These are phyloP conservation scores for Mallotus nudiflorus DNA, from an alignment of 345 rosid genomes.

Conservation along the genomic window DNA sequence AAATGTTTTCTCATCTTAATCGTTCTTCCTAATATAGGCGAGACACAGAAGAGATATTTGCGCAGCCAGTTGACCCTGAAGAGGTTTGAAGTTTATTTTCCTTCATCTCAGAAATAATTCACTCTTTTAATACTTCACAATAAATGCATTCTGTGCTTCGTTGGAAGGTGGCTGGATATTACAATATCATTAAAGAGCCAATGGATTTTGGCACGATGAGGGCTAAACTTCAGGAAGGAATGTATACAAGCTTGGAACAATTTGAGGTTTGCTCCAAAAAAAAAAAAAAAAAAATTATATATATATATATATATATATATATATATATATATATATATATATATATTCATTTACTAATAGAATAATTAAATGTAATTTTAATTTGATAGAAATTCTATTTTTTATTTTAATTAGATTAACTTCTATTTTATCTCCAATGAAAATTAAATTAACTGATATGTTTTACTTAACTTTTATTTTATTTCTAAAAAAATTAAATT, in stretches of 20 bases:
- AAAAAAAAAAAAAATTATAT: neutral
- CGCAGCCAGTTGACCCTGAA: constrained; percentile 27
- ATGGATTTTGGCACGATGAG: constrained; percentile 38
- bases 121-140: neutral
- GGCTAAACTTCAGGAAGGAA: constrained; percentile 35
- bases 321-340: too few species aligned
- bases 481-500: too few species aligned
- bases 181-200: constrained; percentile 29
- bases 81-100: constrained; percentile 17
- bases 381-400: too few species aligned
- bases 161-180: constrained; percentile 24
- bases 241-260: constrained; percentile 27
- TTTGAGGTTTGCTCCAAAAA: constrained; percentile 26
- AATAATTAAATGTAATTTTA: too few species aligned
- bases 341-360: too few species aligned
- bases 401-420: too few species aligned
- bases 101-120: neutral
- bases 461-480: too few species aligned
- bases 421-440: too few species aligned
- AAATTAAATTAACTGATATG: too few species aligned
- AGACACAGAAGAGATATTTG: constrained; percentile 29
- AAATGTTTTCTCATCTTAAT: neutral
- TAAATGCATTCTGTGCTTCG: neutral
- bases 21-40: constrained; percentile 14
- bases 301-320: too few species aligned